Percentiles rank a stretch among this genome's conserved stretches.
These are phyloP conservation scores for Colletotrichum caudatum DNA, from an alignment of 2,329 filamentous ascomycete genomes.

Conservation along the genomic window DNA sequence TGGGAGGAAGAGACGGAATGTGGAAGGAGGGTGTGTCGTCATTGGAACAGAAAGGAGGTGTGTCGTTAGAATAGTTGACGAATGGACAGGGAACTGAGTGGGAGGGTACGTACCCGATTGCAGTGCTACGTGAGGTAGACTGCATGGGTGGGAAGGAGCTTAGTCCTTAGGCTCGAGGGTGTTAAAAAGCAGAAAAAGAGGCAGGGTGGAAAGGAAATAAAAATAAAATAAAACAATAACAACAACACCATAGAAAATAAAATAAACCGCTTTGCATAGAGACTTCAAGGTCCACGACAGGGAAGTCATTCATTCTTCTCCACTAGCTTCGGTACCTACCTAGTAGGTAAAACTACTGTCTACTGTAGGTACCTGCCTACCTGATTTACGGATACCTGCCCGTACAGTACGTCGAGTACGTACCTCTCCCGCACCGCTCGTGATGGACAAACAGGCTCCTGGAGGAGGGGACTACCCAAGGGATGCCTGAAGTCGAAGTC, in stretches of 20 bases:
- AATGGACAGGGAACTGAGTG: not conserved
- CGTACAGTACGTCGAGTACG: constrained; percentile 5
- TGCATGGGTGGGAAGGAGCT: not conserved
- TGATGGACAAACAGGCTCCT: constrained; percentile 17
- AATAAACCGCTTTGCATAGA: constrained; percentile 22
- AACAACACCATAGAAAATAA: not conserved
- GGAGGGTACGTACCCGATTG: not conserved
- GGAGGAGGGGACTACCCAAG: constrained; percentile 18
- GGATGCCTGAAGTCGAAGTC: constrained; percentile 36
- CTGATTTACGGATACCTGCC: too few species aligned
- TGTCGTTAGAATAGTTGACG: constrained; percentile 24
- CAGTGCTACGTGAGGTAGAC: not conserved
- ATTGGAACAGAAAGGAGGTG: constrained; percentile 3
- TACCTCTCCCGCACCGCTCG: constrained; percentile 11
- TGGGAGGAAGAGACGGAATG: not conserved
- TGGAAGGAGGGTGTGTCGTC: constrained; percentile 22
- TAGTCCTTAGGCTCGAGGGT: not conserved
- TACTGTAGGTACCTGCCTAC: too few species aligned
- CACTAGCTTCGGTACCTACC: too few species aligned
- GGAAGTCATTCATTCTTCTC: not conserved
- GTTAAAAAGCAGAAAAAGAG: not conserved
- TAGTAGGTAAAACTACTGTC: too few species aligned
- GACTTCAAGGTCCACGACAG: constrained; percentile 19
- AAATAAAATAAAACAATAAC: constrained; percentile 18
- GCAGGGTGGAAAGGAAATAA: not conserved